Evolutionary conservation across 1,284 basidiomycete genomes (phyloP).

Genomic region (Veloporphyrellus conicus): DNA sequence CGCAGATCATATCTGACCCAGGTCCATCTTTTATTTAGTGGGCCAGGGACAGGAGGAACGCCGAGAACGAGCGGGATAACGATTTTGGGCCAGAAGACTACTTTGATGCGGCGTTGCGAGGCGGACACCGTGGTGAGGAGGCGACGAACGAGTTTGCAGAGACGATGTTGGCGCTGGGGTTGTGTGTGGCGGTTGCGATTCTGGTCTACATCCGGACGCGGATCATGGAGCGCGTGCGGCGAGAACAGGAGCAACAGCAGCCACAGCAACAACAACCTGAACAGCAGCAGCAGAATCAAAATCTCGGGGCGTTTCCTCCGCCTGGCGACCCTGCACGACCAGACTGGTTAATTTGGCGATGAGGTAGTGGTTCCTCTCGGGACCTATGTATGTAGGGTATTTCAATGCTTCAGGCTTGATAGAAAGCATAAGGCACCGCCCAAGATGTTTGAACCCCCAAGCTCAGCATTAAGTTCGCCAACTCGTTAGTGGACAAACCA

Average conservation of each 20-base stretch:
- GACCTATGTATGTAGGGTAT: constrained; percentile 6
- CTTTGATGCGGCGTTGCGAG: constrained; percentile 63
- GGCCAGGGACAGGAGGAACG: constrained; percentile 68
- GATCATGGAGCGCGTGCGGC: constrained; percentile 62
- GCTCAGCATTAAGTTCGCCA: too few species aligned
- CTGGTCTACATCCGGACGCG: constrained; percentile 70
- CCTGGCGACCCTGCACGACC: constrained; percentile 59
- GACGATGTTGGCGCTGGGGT: constrained; percentile 63
- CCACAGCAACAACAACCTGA: constrained; percentile 15
- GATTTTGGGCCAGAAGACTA: constrained; percentile 79
- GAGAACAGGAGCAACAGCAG: constrained; percentile 40
- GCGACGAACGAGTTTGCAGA: constrained; percentile 64
- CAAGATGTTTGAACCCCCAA: too few species aligned
- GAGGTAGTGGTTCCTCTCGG: neutral
- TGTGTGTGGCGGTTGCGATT: constrained; percentile 62
- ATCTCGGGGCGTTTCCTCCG: constrained; percentile 55
- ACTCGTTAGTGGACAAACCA: too few species aligned
- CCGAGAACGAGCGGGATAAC: constrained; percentile 65
- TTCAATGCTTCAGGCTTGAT: too few species aligned
- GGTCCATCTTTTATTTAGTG: constrained; percentile 43
- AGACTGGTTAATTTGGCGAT: constrained; percentile 59
- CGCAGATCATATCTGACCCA: constrained; percentile 5
- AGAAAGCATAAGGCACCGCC: too few species aligned
- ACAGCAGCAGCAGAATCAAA: constrained; percentile 2
- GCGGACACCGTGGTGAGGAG: constrained; percentile 55